These are phyloP conservation scores for Microthlaspi erraticum DNA, from an alignment of 345 rosid species.

Conservation along the genomic window DNA sequence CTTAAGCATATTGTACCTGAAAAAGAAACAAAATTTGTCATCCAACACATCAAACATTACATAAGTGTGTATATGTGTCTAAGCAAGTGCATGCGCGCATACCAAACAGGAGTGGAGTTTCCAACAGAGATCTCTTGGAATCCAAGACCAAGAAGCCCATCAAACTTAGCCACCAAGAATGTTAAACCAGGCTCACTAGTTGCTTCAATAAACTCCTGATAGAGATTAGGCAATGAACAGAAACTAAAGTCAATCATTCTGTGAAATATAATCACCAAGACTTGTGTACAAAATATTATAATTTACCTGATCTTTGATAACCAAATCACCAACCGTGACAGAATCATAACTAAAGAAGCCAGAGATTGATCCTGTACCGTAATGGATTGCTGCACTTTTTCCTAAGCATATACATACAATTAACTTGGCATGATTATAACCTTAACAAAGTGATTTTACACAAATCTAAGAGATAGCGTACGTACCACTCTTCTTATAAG, in stretches of 20 bases:
- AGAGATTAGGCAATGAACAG: neutral
- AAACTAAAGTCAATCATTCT: neutral
- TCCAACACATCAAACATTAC: no score
- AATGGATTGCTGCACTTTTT: conserved; percentile 67
- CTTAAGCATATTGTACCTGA: conserved; percentile 81
- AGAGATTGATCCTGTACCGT: conserved; percentile 87
- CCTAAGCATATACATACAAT: conserved; percentile 49
- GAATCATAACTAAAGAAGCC: conserved; percentile 87
- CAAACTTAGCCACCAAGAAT: conserved; percentile 85
- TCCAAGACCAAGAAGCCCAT: conserved; percentile 93
- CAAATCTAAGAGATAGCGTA: neutral
- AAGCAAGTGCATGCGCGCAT: conserved; percentile 4
- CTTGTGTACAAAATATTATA: neutral
- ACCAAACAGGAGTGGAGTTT: conserved; percentile 84
- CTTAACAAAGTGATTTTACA: neutral
- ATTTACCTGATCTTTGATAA: conserved; percentile 76
- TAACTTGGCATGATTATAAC: neutral
- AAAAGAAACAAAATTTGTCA: conserved; percentile 13
- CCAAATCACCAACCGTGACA: conserved; percentile 78
- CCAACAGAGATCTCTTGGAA: conserved; percentile 90
- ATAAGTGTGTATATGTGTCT: no score
- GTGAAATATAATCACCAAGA: neutral
- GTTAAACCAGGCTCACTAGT: conserved; percentile 82
- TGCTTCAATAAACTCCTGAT: conserved; percentile 93
- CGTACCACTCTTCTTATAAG: conserved; percentile 77